Evolutionary conservation across 78 protist species (phyloP), one percentile per base, ranked within the genome.

Genomic region (Chrysochromulina tobinii): DNA sequence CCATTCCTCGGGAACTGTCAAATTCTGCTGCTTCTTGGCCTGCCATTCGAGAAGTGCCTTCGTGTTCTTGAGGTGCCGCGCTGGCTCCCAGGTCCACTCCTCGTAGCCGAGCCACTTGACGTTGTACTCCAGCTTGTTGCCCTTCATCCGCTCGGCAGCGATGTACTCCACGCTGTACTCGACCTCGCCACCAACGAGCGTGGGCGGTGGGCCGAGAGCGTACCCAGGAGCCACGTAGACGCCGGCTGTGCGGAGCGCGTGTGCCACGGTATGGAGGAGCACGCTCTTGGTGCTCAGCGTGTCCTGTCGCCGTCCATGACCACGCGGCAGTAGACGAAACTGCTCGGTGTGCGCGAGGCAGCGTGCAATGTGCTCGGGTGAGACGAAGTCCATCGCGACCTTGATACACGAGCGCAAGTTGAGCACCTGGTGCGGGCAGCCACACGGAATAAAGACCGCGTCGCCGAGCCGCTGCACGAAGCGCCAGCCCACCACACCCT

Each of bases 401-500:
- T 79, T 79, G 61, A 79, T 79, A 18, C 51, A 79, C 18, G 59
- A 0, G 87, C 87, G 61, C 51, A 79, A 0, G 48, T 79, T 79
- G 83, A 75, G 57, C 83, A 75, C 87, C 48, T 79, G 87, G 38
- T 79, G 87, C 18, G 64, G 50, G 61, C 87, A 79, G 20, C 87
- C 87, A 0, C 64, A 59, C 15, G 87, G 87, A 12, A 79, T 54
- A 48, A 79, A 54, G 64, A 79, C 87, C 38, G 48, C 61, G 23
- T 79, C 87, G 57, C 87, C 87, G 50, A 21, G 51, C 51, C 87
- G 87, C 61, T 79, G 87, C 48, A 79, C 64, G 20, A 79, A 51
- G 51, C 21, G 57, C 58, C 58, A 79, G 54, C 64, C 64, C 18
- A 2, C 50, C 23, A 79, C 61, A 0, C 87, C 87, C 58, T 51